phyloP scores from a whole-genome alignment of 2,329 filamentous ascomycete genomes.

The Byssochlamys sp. region DNA sequence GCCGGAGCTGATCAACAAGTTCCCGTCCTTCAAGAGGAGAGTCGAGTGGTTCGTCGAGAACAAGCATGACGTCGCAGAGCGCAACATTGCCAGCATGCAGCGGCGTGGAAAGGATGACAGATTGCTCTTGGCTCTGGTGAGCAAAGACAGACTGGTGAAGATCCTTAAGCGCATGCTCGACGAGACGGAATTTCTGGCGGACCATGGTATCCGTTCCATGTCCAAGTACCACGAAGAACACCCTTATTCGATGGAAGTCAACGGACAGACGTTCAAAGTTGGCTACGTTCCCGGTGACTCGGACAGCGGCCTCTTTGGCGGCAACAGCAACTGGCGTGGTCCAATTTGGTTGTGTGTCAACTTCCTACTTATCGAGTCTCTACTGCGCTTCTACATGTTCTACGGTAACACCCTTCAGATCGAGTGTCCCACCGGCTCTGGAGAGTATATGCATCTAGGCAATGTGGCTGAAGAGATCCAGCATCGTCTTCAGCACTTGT shows the following conservation, averaged over 20 bases:
- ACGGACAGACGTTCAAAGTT: constrained; percentile 79
- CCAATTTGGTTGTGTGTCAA: constrained; percentile 96
- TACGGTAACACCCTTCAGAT: constrained; percentile 82
- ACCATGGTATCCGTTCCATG: constrained; percentile 81
- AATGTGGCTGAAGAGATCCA: constrained; percentile 92
- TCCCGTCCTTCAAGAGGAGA: constrained; percentile 86
- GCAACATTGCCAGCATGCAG: constrained; percentile 88
- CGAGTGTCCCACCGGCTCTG: constrained; percentile 86
- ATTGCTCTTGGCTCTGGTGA: constrained; percentile 79
- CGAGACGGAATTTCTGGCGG: constrained; percentile 82
- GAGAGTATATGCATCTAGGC: constrained; percentile 89
- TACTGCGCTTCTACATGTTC: constrained; percentile 94
- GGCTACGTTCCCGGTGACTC: constrained; percentile 91
- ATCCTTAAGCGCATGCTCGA: constrained; percentile 88
- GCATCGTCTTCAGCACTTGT: constrained; percentile 85
- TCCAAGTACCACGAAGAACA: constrained; percentile 85
- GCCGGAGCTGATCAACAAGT: constrained; percentile 81
- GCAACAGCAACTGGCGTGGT: constrained; percentile 95
- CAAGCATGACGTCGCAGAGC: constrained; percentile 72
- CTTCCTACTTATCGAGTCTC: constrained; percentile 82
- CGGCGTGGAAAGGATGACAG: constrained; percentile 84
- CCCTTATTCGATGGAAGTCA: constrained; percentile 90
- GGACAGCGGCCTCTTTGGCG: constrained; percentile 86
- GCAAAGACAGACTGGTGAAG: constrained; percentile 79
- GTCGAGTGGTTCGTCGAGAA: constrained; percentile 92